Percentiles rank a stretch among this genome's conserved stretches.
phyloP scores from a whole-genome alignment of 2,329 filamentous ascomycete genomes.

The Teratosphaeria gauchensis region DNA sequence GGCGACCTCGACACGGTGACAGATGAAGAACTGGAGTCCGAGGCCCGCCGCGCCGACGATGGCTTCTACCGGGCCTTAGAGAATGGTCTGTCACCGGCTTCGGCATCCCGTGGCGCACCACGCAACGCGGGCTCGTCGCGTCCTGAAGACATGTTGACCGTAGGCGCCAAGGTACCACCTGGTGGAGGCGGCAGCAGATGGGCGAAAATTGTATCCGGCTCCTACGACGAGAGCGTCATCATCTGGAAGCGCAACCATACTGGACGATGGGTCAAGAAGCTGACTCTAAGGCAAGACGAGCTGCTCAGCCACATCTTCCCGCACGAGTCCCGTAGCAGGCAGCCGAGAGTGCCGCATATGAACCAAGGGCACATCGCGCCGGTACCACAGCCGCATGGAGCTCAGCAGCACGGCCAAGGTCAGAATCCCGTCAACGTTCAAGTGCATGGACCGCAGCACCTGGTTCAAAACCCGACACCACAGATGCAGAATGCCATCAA shows the following conservation, averaged over 20 bases:
- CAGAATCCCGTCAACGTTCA: neutral
- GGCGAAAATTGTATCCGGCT: constrained; percentile 91
- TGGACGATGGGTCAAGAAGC: constrained; percentile 72
- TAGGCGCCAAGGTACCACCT: constrained; percentile 79
- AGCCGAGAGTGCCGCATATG: neutral
- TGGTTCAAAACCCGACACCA: neutral
- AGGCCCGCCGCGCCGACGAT: constrained; percentile 63
- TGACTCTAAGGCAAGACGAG: constrained; percentile 39
- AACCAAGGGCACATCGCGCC: neutral
- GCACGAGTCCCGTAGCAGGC: constrained; percentile 1
- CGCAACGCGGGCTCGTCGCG: constrained; percentile 63
- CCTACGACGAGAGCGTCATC: constrained; percentile 91
- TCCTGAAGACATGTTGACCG: constrained; percentile 66
- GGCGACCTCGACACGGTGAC: constrained; percentile 71
- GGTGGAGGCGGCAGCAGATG: constrained; percentile 83
- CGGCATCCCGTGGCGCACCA: constrained; percentile 18
- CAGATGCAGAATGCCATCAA: neutral
- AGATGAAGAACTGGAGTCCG: constrained; percentile 60
- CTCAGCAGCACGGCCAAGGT: neutral
- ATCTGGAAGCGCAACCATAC: constrained; percentile 73
- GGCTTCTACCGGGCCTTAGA: constrained; percentile 56
- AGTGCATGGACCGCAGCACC: neutral
- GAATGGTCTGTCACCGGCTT: constrained; percentile 32
- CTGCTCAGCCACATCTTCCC: constrained; percentile 2
- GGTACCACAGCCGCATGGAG: neutral